Evolutionary conservation across 805 yeast species (phyloP).

Genomic region (Zygoascus biomembranicola): DNA sequence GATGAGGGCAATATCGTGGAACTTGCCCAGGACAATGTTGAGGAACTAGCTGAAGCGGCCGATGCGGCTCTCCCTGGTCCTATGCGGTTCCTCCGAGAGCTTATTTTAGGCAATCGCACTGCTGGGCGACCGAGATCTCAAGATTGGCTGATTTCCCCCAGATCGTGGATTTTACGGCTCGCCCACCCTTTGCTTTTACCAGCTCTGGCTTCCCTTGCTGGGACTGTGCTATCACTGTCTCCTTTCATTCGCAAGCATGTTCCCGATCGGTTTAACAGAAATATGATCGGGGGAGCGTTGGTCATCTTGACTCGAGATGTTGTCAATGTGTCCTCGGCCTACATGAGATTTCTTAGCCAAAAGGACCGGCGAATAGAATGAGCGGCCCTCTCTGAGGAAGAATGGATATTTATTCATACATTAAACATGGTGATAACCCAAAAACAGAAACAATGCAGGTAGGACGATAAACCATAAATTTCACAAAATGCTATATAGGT

Average conservation of each 20-base stretch:
- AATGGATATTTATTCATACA: no score
- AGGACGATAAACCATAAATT: no score
- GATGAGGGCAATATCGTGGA: not conserved
- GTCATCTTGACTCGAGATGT: conserved; percentile 18
- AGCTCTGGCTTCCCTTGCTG: conserved; percentile 12
- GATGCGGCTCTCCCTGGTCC: not conserved
- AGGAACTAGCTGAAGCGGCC: not conserved
- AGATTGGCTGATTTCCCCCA: conserved; percentile 16
- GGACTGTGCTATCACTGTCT: conserved; percentile 10
- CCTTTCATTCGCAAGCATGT: conserved; percentile 12
- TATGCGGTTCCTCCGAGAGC: not conserved
- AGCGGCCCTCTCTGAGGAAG: no score
- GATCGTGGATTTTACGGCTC: conserved; percentile 7
- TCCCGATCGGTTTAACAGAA: conserved; percentile 18
- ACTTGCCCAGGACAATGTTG: not conserved
- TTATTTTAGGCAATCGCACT: not conserved
- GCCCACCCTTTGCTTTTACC: conserved; percentile 17
- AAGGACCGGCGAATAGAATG: not conserved
- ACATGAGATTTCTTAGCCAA: conserved; percentile 8
- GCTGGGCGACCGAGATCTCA: not conserved
- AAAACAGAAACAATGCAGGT: no score
- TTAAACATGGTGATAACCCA: no score
- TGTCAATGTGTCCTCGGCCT: conserved; percentile 20
- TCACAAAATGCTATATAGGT: no score
- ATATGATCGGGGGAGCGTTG: conserved; percentile 19